phyloP scores from a whole-genome alignment of 2,329 filamentous ascomycete genomes.

The Diaporthe capsici region DNA sequence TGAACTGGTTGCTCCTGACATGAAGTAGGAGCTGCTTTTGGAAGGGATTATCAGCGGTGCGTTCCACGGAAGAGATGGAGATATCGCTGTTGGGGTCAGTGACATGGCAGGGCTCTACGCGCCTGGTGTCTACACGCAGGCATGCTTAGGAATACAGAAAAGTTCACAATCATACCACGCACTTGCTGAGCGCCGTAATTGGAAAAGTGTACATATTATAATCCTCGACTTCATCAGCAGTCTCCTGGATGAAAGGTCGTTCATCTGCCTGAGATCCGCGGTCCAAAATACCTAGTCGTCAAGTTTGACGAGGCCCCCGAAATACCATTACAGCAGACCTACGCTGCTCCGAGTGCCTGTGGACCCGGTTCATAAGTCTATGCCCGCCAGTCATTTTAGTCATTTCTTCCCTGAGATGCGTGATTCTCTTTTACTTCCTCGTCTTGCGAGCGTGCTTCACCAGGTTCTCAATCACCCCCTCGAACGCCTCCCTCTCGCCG shows the following conservation, averaged over 20 bases:
- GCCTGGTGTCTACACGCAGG: slow-evolving; percentile 6
- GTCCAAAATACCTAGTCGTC: background rate
- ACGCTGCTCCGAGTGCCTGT: background rate
- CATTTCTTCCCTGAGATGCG: background rate
- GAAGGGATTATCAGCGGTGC: background rate
- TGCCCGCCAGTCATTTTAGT: background rate
- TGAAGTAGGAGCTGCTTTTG: background rate
- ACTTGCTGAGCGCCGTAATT: background rate
- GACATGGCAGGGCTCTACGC: slow-evolving; percentile 25
- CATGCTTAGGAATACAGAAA: slow-evolving; percentile 39
- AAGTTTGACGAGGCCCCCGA: background rate
- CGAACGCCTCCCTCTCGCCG: slow-evolving; percentile 92
- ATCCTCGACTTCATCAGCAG: slow-evolving; percentile 2
- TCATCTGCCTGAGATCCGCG: background rate
- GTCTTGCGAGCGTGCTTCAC: slow-evolving; percentile 92
- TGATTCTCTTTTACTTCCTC: slow-evolving; percentile 69
- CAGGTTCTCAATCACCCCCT: slow-evolving; percentile 96
- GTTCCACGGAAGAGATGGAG: background rate
- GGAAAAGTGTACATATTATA: background rate
- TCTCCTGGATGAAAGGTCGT: background rate
- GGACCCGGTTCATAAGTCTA: background rate
- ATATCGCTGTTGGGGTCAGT: background rate
- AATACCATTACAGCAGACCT: slow-evolving; percentile 7
- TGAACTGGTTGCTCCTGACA: background rate
- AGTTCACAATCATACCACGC: slow-evolving; percentile 17